Percentiles rank a stretch among this genome's conserved stretches.
phyloP scores from a whole-genome alignment of 306 rosid genomes.

The Rosa chinensis region DNA sequence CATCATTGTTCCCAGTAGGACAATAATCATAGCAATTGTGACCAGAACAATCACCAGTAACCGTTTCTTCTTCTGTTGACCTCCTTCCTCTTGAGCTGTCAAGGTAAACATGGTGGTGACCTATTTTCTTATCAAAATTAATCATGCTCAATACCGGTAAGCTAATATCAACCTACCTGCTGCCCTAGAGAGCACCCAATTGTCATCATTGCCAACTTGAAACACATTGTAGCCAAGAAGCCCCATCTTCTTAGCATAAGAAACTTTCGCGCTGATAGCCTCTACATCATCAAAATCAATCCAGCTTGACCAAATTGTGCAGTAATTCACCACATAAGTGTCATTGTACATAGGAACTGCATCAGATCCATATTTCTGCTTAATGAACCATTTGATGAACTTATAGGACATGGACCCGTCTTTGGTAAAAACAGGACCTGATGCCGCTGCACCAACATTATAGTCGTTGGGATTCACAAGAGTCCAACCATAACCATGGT shows the following conservation, averaged over 20 bases:
- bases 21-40: background rate
- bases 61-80: background rate
- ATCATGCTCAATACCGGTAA: background rate
- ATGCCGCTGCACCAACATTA: conserved; percentile 20
- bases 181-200: conserved; percentile 52
- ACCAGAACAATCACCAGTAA: conserved; percentile 13
- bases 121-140: background rate
- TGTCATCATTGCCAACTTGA: conserved; percentile 49
- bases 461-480: conserved; percentile 13
- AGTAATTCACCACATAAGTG: conserved; percentile 42
- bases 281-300: conserved; percentile 56
- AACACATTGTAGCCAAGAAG: conserved; percentile 52
- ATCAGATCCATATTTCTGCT: background rate
- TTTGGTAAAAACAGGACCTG: conserved; percentile 20
- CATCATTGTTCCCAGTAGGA: background rate
- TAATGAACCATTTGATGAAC: conserved; percentile 7
- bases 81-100: conserved; percentile 22
- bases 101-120: background rate
- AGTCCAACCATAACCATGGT: conserved; percentile 38
- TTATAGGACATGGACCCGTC: conserved; percentile 28
- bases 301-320: conserved; percentile 40
- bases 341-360: conserved; percentile 23
- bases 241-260: conserved; percentile 47
- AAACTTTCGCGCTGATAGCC: conserved; percentile 41
- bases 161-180: conserved; percentile 25